Evolutionary conservation across 139 green algal genomes (phyloP).

Genomic region (Micromonas pusilla): DNA sequence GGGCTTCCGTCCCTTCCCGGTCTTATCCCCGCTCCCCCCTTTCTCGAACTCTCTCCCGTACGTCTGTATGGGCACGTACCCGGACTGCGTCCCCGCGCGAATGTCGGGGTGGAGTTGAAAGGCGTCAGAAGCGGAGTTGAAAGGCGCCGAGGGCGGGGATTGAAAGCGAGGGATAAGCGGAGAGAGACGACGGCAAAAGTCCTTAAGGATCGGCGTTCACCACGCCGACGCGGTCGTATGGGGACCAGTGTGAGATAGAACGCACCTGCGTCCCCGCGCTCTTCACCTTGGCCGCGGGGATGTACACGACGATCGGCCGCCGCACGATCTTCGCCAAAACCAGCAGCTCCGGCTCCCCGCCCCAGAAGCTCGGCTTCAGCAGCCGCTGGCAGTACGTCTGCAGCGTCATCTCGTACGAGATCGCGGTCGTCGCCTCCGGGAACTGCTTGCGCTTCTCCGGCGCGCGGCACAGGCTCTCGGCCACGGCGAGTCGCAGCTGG

Average conservation of each 20-base stretch:
- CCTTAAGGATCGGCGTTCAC: too few species aligned
- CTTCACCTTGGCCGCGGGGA: conserved; percentile 13
- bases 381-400: conserved; percentile 53
- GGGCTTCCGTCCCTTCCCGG: conserved; percentile 24
- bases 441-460: conserved; percentile 45
- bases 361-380: conserved; percentile 50
- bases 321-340: conserved; percentile 38
- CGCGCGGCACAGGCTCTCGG: conserved; percentile 49
- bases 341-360: conserved; percentile 59
- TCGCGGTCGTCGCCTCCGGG: conserved; percentile 25
- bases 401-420: conserved; percentile 13
- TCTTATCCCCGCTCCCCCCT: conserved; percentile 23
- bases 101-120: too few species aligned
- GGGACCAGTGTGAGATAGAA: too few species aligned
- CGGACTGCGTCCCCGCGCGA: too few species aligned
- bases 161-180: too few species aligned
- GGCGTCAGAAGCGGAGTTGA: too few species aligned
- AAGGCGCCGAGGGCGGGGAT: too few species aligned
- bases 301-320: conserved; percentile 33
- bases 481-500: conserved; percentile 52
- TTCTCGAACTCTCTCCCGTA: conserved; percentile 51
- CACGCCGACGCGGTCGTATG: too few species aligned
- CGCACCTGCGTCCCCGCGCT: too few species aligned
- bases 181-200: too few species aligned
- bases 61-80: conserved; percentile 36